Conservation (phyloP, 1,284 basidiomycete species). For the Porodaedalea pini region DNA sequence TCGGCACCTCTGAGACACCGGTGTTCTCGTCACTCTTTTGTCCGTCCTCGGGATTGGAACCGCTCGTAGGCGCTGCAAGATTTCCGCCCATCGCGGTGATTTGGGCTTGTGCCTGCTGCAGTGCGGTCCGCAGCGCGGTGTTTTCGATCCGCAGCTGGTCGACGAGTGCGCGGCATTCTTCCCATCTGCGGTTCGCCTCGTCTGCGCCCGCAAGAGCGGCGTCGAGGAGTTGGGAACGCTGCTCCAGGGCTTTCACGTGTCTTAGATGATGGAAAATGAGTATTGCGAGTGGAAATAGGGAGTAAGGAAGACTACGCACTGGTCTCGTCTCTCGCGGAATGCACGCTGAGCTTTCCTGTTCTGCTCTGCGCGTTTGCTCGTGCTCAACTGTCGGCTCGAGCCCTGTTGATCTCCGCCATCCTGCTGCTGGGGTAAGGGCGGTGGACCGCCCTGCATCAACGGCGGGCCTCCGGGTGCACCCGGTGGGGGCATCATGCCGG, state of each 20-base stretch:
- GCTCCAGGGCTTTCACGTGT: conserved; percentile 80
- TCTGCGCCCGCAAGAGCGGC: conserved; percentile 78
- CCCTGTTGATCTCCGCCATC: neutral
- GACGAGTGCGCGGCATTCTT: conserved; percentile 76
- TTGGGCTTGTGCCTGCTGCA: conserved; percentile 40
- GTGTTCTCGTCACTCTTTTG: neutral
- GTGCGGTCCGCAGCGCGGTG: conserved; percentile 51
- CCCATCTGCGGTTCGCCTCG: conserved; percentile 81
- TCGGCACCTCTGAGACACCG: neutral
- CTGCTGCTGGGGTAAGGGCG: conserved; percentile 13
- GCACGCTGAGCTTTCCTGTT: conserved; percentile 84
- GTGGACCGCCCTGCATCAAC: conserved; percentile 10
- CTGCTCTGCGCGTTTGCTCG: conserved; percentile 80
- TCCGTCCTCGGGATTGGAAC: neutral
- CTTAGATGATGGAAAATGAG: conserved; percentile 36
- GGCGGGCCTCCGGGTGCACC: conserved; percentile 6
- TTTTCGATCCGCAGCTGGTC: conserved; percentile 81
- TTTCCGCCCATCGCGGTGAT: conserved; percentile 13
- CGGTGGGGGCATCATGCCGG: conserved; percentile 12
- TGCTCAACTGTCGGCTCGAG: conserved; percentile 45
- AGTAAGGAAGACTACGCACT: conserved; percentile 48
- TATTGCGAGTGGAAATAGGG: neutral
- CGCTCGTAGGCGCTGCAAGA: neutral
- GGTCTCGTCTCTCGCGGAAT: conserved; percentile 78
- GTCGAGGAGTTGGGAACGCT: conserved; percentile 75